These are phyloP conservation scores for Roridomyces roridus DNA, from an alignment of 768 basidiomycete genomes.

Conservation along the genomic window DNA sequence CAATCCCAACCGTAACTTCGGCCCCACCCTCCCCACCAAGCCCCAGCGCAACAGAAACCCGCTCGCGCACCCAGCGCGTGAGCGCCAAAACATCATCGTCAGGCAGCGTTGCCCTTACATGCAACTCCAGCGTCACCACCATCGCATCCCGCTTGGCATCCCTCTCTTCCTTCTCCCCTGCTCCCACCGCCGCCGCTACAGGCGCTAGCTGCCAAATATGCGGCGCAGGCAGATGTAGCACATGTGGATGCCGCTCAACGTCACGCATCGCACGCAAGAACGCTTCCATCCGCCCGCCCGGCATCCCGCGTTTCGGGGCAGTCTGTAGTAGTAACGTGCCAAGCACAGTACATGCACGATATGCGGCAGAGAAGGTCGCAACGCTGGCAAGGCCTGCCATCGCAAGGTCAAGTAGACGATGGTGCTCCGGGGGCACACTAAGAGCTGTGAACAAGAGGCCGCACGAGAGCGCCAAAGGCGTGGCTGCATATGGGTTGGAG, in stretches of 20 bases:
- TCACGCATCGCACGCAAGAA: conserved; percentile 85
- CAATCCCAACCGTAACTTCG: conserved; percentile 78
- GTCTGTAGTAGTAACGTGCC: conserved; percentile 92
- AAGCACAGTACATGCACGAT: conserved; percentile 81
- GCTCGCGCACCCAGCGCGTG: conserved; percentile 80
- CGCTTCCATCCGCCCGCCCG: conserved; percentile 76
- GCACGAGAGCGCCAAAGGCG: conserved; percentile 64
- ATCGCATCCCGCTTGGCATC: conserved; percentile 41
- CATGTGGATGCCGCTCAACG: conserved; percentile 84
- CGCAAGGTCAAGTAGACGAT: conserved; percentile 81
- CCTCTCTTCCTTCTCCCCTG: background rate
- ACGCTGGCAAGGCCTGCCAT: conserved; percentile 79
- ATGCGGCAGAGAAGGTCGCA: conserved; percentile 83
- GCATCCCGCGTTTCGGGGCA: conserved; percentile 67
- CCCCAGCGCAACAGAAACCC: conserved; percentile 59
- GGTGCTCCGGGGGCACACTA: conserved; percentile 63
- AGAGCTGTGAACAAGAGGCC: conserved; percentile 60
- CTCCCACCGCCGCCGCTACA: background rate
- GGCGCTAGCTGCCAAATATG: conserved; percentile 84
- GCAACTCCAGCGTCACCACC: conserved; percentile 82
- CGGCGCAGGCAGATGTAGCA: conserved; percentile 82
- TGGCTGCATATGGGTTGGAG: conserved; percentile 77
- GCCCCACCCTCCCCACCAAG: conserved; percentile 47
- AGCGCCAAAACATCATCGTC: conserved; percentile 77
- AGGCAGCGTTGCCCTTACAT: conserved; percentile 67